Conservation (phyloP, 129 eudicot species). For the Flaveria linearis region DNA sequence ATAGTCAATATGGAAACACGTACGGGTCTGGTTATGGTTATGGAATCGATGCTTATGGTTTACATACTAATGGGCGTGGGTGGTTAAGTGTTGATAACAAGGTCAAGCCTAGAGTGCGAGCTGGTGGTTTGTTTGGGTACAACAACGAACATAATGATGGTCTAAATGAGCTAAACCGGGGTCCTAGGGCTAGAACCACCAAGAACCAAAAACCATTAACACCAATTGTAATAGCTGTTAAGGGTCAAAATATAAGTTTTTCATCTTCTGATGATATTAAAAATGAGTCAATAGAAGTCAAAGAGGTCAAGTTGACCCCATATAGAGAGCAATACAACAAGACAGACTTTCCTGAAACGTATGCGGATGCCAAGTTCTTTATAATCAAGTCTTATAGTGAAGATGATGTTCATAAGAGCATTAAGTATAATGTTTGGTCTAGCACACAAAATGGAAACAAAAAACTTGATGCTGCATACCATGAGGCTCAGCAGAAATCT, state of each 20-base stretch:
- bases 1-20: slow-evolving; percentile 45
- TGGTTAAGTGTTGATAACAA: slow-evolving; percentile 39
- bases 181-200: slow-evolving; percentile 55
- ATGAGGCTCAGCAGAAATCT: slow-evolving; percentile 66
- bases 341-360: slow-evolving; percentile 59
- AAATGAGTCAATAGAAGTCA: slow-evolving; percentile 11
- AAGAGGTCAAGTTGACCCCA: slow-evolving; percentile 35
- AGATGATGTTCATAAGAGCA: slow-evolving; percentile 89
- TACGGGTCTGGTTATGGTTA: slow-evolving; percentile 52
- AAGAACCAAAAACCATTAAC: slow-evolving; percentile 46
- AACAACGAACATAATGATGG: slow-evolving; percentile 66
- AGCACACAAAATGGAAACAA: slow-evolving; percentile 87
- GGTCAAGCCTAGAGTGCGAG: slow-evolving; percentile 66
- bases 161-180: slow-evolving; percentile 72
- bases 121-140: slow-evolving; percentile 45
- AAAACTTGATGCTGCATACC: slow-evolving; percentile 79
- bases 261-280: slow-evolving; percentile 16
- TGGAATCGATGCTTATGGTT: slow-evolving; percentile 50
- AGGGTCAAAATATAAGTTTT: slow-evolving; percentile 50
- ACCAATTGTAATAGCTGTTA: slow-evolving; percentile 39
- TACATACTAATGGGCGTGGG: slow-evolving; percentile 11
- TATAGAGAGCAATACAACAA: slow-evolving; percentile 64
- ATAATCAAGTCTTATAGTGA: slow-evolving; percentile 80
- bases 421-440: slow-evolving; percentile 80
- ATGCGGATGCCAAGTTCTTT: slow-evolving; percentile 61